Base-by-base conservation (phyloP, 768 basidiomycete species). In the Psilocybe sp. region DNA sequence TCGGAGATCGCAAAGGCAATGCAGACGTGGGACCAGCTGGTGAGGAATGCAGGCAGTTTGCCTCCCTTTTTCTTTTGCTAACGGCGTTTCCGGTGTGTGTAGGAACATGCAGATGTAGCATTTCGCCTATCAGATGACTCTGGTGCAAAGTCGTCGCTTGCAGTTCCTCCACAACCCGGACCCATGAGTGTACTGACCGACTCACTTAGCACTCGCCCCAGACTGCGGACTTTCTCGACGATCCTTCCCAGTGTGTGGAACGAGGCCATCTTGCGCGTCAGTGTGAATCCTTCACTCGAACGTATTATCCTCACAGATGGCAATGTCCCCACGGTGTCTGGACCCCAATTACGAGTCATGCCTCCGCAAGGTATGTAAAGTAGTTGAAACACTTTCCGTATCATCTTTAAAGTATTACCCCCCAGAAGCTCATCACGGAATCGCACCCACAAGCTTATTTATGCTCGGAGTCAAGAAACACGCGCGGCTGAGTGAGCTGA, bases 191-290 rank as follows among this genome's bases (percentile, higher is more conserved):
- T 53, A 2, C 61, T 74, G 42, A 64, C 65, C 1, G 47, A 60
- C 10, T 62, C 70, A 0, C 62, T 77, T 7, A 73, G 79, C 15
- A 63, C 72, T 9, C 67, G 73, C 0, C 70, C 65, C 1, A 56
- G 65, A 10, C 68, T 87, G 5, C 77, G 72, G 54, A 72, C 69
- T 2, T 70, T 86, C 46, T 67, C 72, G 49, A 79, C 84, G 0
- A 71, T 76, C 40, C 67, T 84, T 5, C 84, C 84, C 1, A 71
- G 76, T 4, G 67, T 83, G 0, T 85, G 84, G 84, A 82, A 79
- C 63, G 68, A 73, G 39, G 57, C 77, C 12, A 71, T 84, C 49
- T 73, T 81, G 50, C 56, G 72, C 38, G 68, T 84, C 35, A 69
- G 78, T 36, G 46, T 59, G 6, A 85, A 84, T 63, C 72, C 76